Conservation (phyloP, 345 rosid species). For the Populus simonii region DNA sequence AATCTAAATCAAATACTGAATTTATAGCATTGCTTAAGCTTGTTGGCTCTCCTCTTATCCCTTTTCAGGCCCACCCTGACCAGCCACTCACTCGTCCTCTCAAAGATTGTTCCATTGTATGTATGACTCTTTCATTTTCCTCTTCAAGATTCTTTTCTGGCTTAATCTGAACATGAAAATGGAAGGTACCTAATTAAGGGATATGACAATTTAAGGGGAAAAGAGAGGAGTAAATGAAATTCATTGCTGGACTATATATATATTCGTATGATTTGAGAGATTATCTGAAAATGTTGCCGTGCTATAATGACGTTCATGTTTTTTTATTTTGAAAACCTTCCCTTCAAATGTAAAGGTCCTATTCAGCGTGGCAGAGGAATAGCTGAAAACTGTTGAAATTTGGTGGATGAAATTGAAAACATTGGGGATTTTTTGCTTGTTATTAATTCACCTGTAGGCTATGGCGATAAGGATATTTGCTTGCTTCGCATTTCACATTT, state of each 20-base stretch:
- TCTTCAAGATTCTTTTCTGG: background rate
- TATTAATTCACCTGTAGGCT: background rate
- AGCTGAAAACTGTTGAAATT: too few species aligned
- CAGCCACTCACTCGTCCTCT: constrained; percentile 44
- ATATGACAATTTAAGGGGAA: too few species aligned
- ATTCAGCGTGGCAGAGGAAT: background rate
- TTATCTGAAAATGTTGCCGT: background rate
- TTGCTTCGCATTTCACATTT: background rate
- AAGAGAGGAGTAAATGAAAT: too few species aligned
- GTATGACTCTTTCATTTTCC: constrained; percentile 18
- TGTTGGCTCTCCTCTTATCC: constrained; percentile 85
- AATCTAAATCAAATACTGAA: constrained; percentile 67
- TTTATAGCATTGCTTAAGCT: constrained; percentile 88
- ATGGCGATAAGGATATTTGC: background rate
- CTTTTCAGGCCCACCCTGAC: constrained; percentile 60
- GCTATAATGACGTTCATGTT: background rate
- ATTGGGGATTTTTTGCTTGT: background rate
- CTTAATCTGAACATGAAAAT: background rate
- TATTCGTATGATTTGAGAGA: background rate
- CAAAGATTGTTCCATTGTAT: constrained; percentile 59
- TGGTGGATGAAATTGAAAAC: background rate
- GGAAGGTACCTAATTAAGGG: background rate
- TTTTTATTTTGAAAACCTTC: background rate
- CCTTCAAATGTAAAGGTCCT: background rate
- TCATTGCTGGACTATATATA: background rate